Base-by-base conservation (phyloP, 139 green algal species). In the Chlamydomonas incerta region DNA sequence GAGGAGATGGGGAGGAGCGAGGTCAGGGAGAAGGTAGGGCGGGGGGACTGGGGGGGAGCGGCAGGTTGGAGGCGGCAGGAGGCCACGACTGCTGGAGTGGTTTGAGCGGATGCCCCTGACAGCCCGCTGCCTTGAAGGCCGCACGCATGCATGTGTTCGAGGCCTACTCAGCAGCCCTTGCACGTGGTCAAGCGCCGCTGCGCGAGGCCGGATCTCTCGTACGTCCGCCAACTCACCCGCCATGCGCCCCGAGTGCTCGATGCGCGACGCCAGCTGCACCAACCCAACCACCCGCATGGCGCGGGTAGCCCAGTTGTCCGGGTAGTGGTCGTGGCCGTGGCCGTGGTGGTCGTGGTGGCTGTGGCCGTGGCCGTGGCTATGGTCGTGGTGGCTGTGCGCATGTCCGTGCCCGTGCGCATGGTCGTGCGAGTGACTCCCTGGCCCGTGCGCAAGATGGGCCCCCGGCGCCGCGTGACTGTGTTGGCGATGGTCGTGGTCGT, bases 171-270 rank as follows among this genome's bases (percentile, higher is more conserved):
- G n/a, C n/a, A n/a, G n/a, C n/a, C n/a, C n/a, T n/a, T n/a, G n/a
- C n/a, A n/a, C n/a, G n/a, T n/a, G n/a, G n/a, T n/a, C n/a, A n/a
- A n/a, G n/a, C n/a, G n/a, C n/a, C 52, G 52, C 52, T 58, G 52
- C 52, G 52, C 15, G 13, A 58, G 13, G 52, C 52, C 13, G 13
- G 52, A 11, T 23, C 52, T 11, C 52, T 11, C 55, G 20, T 46
- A 46, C 72, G 31, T 2, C 13, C 47, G n/a, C 8, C 41, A 50
- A 50, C 75, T 24, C 21, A 80, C 89, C 10, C 85, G 67, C 6
- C 69, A 90, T 73, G 74, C 87, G 28, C 15, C 60, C 68, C 50
- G 58, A 82, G 81, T 89, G 85, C 71, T 92, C 87, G 20, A 96
- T 87, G 52, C 71, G 74, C 18, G 91, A 76, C 2, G 86, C 73